Evolutionary conservation across 495 filamentous ascomycete species (phyloP).

Genomic region (Aspergillus incahuasiensis): DNA sequence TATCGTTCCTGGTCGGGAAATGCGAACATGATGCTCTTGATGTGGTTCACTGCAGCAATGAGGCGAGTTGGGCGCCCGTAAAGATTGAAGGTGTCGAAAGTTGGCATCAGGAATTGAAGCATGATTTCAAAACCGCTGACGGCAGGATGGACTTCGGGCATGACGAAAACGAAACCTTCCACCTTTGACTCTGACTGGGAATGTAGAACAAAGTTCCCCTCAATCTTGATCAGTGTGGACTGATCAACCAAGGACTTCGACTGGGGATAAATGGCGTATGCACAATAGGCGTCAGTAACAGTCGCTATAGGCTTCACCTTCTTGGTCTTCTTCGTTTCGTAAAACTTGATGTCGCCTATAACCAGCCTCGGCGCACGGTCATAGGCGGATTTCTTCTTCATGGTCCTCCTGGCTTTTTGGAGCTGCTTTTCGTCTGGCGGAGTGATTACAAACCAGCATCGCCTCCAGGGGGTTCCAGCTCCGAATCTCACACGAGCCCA

Average conservation of each 20-base stretch:
- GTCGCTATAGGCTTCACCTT: constrained; percentile 86
- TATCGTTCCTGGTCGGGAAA: constrained; percentile 87
- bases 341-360: constrained; percentile 90
- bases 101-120: constrained; percentile 90
- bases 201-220: constrained; percentile 85
- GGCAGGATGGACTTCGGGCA: constrained; percentile 89
- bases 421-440: constrained; percentile 91
- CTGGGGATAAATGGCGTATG: constrained; percentile 94
- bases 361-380: constrained; percentile 62
- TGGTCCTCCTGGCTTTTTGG: constrained; percentile 72
- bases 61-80: constrained; percentile 88
- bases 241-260: constrained; percentile 88
- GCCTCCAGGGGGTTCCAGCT: constrained; percentile 91
- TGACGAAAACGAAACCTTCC: constrained; percentile 95
- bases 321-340: constrained; percentile 90
- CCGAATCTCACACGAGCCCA: constrained; percentile 96
- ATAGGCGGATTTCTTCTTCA: constrained; percentile 84
- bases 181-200: constrained; percentile 63
- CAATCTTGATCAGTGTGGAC: constrained; percentile 90
- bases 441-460: constrained; percentile 91
- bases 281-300: constrained; percentile 83
- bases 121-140: constrained; percentile 95
- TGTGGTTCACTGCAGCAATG: constrained; percentile 79
- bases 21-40: constrained; percentile 93
- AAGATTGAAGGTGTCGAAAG: constrained; percentile 86